Conservation (phyloP, 192 early-diverging fungal genomes). For the Coemansia sp. region DNA sequence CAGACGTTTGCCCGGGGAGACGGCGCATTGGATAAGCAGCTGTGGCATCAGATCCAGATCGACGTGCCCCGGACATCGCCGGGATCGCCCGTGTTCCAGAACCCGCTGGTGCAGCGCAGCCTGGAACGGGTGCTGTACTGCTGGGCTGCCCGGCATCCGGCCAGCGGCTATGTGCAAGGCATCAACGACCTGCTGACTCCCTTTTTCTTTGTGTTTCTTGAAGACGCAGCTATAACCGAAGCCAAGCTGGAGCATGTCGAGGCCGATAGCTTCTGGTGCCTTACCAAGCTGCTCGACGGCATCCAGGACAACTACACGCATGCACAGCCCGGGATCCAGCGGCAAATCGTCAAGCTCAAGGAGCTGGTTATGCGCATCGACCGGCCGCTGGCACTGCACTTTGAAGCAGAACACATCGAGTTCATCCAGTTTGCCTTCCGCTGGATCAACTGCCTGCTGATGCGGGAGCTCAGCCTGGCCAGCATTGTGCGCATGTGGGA, state of each 20-base stretch:
- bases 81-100: slow-evolving; percentile 81
- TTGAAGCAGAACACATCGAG: slow-evolving; percentile 85
- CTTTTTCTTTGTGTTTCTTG: slow-evolving; percentile 90
- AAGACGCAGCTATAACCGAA: slow-evolving; percentile 45
- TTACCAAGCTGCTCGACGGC: slow-evolving; percentile 92
- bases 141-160: slow-evolving; percentile 97
- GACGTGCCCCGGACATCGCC: slow-evolving; percentile 92
- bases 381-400: slow-evolving; percentile 68
- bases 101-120: slow-evolving; percentile 75
- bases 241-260: slow-evolving; percentile 72
- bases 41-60: slow-evolving; percentile 97
- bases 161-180: slow-evolving; percentile 98
- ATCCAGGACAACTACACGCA: slow-evolving; percentile 99
- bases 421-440: slow-evolving; percentile 99
- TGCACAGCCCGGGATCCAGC: slow-evolving; percentile 93
- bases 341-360: slow-evolving; percentile 83
- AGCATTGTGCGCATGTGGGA: slow-evolving; percentile 99
- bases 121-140: slow-evolving; percentile 91
- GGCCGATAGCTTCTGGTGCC: slow-evolving; percentile 96
- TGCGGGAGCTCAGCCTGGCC: slow-evolving; percentile 88
- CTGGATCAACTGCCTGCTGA: slow-evolving; percentile 99
- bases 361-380: slow-evolving; percentile 93
- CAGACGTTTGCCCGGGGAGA: slow-evolving; percentile 82
- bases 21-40: slow-evolving; percentile 72
- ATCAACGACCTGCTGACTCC: slow-evolving; percentile 98